Evolutionary conservation across 177 flowering plant genomes (phyloP), one percentile per base, ranked within the genome.

Genomic region (Vitis hybrid): DNA sequence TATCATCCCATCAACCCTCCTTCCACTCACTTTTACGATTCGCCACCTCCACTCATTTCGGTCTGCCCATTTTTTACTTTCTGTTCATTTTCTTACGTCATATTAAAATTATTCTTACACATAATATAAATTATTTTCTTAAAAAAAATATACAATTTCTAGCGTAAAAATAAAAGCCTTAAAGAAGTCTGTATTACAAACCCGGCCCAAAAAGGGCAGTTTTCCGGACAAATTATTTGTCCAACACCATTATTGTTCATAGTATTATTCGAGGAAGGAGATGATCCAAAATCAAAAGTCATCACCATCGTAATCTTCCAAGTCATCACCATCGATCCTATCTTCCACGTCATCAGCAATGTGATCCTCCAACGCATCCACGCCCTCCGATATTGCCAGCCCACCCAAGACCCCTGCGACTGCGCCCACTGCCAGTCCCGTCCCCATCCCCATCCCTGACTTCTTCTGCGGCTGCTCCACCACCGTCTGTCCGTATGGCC

Each of bases 341-440:
- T 89, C 93, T 30, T 86, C 90, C 52, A 30, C 94, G 6, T 88
- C 84, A 35, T 88, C 89, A 0, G 78, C 91, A 1, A 90, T 78
- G 68, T 89, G 63, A 58, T 92, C 89, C 81, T 92, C 91, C 71
- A 87, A 66, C 27, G 82, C 66, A 54, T 89, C 91, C 10, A 73
- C 65, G 0, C 95, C 97, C 76, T 88, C 95, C 60, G 83, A 87
- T 13, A 92, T 1, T 0, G 92, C 97, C 2, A 91, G 70, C 52
- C 90, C 97, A 60, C 96, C 97, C 72, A 92, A 64, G 10, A 67
- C 78, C 15, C 97, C 95, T 3, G 89, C 97, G 2, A 76, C 97
- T 32, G 87, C 91, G 2, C 93, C 97, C 75, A 92, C 88, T 15
- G 97, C 96, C 83, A 92, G 66, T 54, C 97, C 93, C 65, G 94